Percentiles rank a stretch among this genome's conserved stretches.
Conservation (phyloP, 345 rosid species). For the Fremontodendron californicum region DNA sequence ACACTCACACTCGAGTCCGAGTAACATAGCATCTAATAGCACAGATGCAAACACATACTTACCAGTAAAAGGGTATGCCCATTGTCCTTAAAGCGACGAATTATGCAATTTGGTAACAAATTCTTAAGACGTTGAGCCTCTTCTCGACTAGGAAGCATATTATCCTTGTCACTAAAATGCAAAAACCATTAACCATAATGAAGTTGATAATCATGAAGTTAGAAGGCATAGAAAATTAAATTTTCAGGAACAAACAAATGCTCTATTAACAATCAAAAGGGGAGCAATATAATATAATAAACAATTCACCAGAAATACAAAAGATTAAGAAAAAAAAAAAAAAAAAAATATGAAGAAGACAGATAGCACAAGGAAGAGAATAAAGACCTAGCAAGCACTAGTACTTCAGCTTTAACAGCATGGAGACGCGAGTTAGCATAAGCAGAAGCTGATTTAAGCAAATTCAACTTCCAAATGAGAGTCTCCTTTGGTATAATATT, state of each 20-base stretch:
- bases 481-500: slow-evolving; percentile 62
- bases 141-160: slow-evolving; percentile 69
- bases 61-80: slow-evolving; percentile 79
- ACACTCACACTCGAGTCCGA: too few relatives aligned
- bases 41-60: slow-evolving; percentile 16
- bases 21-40: neutral
- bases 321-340: too few relatives aligned
- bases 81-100: slow-evolving; percentile 68
- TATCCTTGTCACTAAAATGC: slow-evolving; percentile 67
- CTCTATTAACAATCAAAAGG: too few relatives aligned
- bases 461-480: slow-evolving; percentile 70
- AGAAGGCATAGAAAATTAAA: too few relatives aligned
- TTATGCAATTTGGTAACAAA: slow-evolving; percentile 50
- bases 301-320: too few relatives aligned
- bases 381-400: slow-evolving; percentile 64
- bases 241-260: too few relatives aligned
- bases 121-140: slow-evolving; percentile 60
- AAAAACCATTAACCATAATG: slow-evolving; percentile 5
- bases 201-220: neutral
- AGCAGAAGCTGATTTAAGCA: slow-evolving; percentile 59
- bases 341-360: too few relatives aligned
- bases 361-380: slow-evolving; percentile 7
- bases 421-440: slow-evolving; percentile 79
- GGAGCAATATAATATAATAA: neutral
- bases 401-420: slow-evolving; percentile 79